Conservation (phyloP, 352 stramenopile species). For the Pythium sp. region DNA sequence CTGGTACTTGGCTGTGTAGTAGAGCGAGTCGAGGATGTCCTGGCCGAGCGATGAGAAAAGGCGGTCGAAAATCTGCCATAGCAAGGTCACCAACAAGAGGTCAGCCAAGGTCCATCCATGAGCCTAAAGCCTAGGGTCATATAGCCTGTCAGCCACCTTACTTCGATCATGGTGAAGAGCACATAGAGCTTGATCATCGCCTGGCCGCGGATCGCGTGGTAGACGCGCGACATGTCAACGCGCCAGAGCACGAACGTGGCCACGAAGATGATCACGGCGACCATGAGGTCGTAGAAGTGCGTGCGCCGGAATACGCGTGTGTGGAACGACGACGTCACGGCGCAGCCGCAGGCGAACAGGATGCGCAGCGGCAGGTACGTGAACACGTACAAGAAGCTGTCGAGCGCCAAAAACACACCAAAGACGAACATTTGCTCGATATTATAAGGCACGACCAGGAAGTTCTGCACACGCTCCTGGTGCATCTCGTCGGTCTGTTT, state of each 20-base stretch:
- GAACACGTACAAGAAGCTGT: slow-evolving; percentile 97
- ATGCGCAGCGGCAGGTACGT: slow-evolving; percentile 95
- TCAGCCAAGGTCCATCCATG: background rate
- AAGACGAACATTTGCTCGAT: slow-evolving; percentile 90
- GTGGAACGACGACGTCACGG: slow-evolving; percentile 73
- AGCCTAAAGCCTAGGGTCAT: background rate
- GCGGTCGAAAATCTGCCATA: slow-evolving; percentile 91
- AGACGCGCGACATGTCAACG: slow-evolving; percentile 96
- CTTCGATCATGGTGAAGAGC: slow-evolving; percentile 97
- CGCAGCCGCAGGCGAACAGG: slow-evolving; percentile 72
- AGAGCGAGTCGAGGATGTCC: slow-evolving; percentile 95
- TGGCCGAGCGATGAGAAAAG: slow-evolving; percentile 96
- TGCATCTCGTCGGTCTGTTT: slow-evolving; percentile 70
- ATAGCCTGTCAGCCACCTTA: background rate
- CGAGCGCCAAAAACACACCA: slow-evolving; percentile 93
- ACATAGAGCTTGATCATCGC: slow-evolving; percentile 99
- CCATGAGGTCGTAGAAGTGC: slow-evolving; percentile 92
- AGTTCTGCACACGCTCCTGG: slow-evolving; percentile 81
- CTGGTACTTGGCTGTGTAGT: slow-evolving; percentile 85
- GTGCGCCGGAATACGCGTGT: slow-evolving; percentile 77
- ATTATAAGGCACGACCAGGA: slow-evolving; percentile 69
- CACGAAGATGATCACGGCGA: slow-evolving; percentile 78
- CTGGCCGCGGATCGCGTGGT: slow-evolving; percentile 98
- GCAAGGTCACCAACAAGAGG: background rate
- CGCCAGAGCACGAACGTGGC: slow-evolving; percentile 71